These are phyloP conservation scores for Soucietia sequanensis DNA, from an alignment of 805 yeast genomes.

Conservation along the genomic window DNA sequence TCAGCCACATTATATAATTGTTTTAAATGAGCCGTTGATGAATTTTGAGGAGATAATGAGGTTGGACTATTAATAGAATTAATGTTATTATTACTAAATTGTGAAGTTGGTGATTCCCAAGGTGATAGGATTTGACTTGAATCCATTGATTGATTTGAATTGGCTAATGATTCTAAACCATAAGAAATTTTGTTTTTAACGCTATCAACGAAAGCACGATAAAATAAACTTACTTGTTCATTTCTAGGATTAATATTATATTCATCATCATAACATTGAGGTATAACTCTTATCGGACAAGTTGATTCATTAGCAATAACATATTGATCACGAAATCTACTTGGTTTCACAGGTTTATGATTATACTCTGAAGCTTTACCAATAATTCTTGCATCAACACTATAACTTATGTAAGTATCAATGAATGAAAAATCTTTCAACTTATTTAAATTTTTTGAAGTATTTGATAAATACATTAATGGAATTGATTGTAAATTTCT, in stretches of 20 bases:
- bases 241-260: conserved; percentile 10
- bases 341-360: conserved; percentile 10
- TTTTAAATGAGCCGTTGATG: conserved; percentile 18
- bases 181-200: conserved; percentile 25
- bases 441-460: conserved; percentile 11
- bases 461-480: conserved; percentile 19
- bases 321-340: conserved; percentile 25
- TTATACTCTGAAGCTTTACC: conserved; percentile 39
- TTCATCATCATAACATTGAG: conserved; percentile 16
- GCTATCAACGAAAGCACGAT: conserved; percentile 32
- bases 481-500: conserved; percentile 20
- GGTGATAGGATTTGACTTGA: not conserved
- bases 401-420: conserved; percentile 34
- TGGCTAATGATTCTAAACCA: conserved; percentile 15
- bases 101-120: not conserved
- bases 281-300: conserved; percentile 36
- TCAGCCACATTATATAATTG: conserved; percentile 31
- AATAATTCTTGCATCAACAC: conserved; percentile 39
- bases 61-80: not conserved
- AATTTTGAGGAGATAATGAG: conserved; percentile 4
- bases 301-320: conserved; percentile 35
- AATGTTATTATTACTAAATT: not conserved
- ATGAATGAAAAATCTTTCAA: conserved; percentile 35
- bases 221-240: conserved; percentile 24
- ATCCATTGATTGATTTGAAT: too few species aligned